Evolutionary conservation across 2,329 filamentous ascomycete genomes (phyloP).

Genomic region (Fusarium sp.): DNA sequence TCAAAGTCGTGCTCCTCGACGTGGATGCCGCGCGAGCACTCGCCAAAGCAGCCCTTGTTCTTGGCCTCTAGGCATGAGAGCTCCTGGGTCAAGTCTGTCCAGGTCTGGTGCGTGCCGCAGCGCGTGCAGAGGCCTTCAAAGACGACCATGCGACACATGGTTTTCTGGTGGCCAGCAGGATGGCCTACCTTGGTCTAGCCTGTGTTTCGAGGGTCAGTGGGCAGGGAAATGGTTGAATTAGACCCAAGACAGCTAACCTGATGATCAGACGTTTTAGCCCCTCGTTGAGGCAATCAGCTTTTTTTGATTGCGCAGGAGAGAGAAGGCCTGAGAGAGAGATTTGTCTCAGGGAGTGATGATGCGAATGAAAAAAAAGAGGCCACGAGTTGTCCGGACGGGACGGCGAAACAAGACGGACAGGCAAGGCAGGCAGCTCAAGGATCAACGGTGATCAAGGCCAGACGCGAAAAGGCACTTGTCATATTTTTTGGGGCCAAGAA

Average conservation of each 20-base stretch:
- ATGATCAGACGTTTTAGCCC: neutral
- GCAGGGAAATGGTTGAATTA: neutral
- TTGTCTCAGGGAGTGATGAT: slow-evolving; percentile 1
- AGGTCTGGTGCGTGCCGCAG: slow-evolving; percentile 55
- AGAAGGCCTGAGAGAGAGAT: neutral
- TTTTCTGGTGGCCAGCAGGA: neutral
- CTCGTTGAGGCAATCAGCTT: neutral
- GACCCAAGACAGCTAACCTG: neutral
- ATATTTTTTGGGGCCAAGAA: neutral
- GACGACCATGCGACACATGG: slow-evolving; percentile 61
- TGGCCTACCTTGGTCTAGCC: neutral
- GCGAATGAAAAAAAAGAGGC: neutral
- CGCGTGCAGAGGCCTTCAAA: slow-evolving; percentile 59
- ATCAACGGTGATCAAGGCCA: neutral
- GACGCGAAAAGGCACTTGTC: slow-evolving; percentile 3
- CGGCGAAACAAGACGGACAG: neutral
- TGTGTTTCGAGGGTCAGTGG: neutral
- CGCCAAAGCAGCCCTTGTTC: slow-evolving; percentile 59
- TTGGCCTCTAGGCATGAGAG: slow-evolving; percentile 63
- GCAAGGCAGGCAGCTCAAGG: neutral
- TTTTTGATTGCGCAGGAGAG: neutral
- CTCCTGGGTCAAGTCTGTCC: slow-evolving; percentile 59
- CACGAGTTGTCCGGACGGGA: neutral
- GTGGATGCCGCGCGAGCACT: slow-evolving; percentile 55
- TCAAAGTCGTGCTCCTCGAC: slow-evolving; percentile 60